Percentiles rank a stretch among this genome's conserved stretches.
These are phyloP conservation scores for Acer negundo DNA, from an alignment of 345 rosid genomes.

Conservation along the genomic window DNA sequence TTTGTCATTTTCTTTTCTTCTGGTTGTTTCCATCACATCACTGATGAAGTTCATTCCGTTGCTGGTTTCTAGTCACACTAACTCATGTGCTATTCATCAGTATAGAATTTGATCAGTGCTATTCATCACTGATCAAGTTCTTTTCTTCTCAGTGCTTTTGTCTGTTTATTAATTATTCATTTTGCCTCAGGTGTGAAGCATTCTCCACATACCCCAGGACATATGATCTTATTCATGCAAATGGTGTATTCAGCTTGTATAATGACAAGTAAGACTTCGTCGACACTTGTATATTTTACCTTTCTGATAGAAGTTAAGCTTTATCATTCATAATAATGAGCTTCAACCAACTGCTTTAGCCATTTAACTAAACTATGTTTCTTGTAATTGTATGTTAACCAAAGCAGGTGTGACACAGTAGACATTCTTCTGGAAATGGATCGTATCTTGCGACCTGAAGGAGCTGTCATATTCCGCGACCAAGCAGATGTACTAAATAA, in stretches of 20 bases:
- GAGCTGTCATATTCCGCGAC: constrained; percentile 62
- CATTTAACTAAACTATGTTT: not conserved
- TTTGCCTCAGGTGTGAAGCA: constrained; percentile 60
- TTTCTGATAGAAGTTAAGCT: not conserved
- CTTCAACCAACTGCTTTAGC: not conserved
- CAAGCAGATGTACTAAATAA: constrained; percentile 46
- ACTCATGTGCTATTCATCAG: not conserved
- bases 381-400: not conserved
- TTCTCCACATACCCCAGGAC: constrained; percentile 83
- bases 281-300: not conserved
- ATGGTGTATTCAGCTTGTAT: constrained; percentile 62
- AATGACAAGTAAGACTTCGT: constrained; percentile 47
- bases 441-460: constrained; percentile 73
- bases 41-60: not conserved
- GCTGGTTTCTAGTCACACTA: not conserved
- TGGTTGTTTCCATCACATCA: not conserved
- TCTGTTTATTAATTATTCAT: not conserved
- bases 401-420: constrained; percentile 52
- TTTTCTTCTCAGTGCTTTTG: not conserved
- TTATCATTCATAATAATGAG: not conserved
- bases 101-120: too few species aligned
- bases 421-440: constrained; percentile 73
- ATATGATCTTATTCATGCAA: constrained; percentile 69
- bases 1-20: not conserved
- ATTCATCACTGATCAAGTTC: too few species aligned